Evolutionary conservation across 2,329 filamentous ascomycete genomes (phyloP).

Genomic region (Botrytis tulipae): DNA sequence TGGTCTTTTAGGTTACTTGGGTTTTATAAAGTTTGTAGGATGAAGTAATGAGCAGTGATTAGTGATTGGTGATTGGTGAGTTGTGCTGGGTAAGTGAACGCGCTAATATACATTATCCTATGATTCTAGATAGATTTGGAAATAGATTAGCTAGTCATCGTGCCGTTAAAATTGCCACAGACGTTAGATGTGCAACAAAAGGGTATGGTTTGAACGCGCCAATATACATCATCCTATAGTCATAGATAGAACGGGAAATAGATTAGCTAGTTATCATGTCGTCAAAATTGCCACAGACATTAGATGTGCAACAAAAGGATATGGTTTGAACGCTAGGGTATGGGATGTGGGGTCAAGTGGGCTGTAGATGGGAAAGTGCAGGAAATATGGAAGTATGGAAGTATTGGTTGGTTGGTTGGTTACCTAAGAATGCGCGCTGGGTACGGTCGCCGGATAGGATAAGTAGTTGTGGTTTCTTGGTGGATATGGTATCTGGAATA

Average conservation of each 20-base stretch:
- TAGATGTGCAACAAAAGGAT: not conserved
- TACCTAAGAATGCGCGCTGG: not conserved
- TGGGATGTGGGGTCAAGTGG: not conserved
- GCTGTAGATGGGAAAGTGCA: not conserved
- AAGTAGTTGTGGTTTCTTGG: not conserved
- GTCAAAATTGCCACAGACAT: not conserved
- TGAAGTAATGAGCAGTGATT: accelerated
- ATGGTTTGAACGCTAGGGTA: not conserved
- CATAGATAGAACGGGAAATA: too few relatives aligned
- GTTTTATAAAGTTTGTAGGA: not conserved
- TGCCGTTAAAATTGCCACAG: not conserved
- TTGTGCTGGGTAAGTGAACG: not conserved
- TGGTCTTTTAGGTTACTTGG: accelerated
- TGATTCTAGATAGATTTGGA: too few relatives aligned
- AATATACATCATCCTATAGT: not conserved
- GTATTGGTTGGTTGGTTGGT: accelerated
- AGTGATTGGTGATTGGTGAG: not conserved
- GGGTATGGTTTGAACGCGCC: not conserved
- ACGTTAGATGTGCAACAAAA: not conserved
- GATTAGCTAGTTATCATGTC: too few relatives aligned
- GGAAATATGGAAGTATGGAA: not conserved
- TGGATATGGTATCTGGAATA: not conserved
- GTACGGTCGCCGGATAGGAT: not conserved
- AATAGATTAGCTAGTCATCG: too few relatives aligned
- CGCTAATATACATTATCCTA: too few relatives aligned